Evolutionary conservation across 2,329 filamentous ascomycete genomes (phyloP), one percentile per base, ranked within the genome.

Genomic region (Bipolaris cookei): DNA sequence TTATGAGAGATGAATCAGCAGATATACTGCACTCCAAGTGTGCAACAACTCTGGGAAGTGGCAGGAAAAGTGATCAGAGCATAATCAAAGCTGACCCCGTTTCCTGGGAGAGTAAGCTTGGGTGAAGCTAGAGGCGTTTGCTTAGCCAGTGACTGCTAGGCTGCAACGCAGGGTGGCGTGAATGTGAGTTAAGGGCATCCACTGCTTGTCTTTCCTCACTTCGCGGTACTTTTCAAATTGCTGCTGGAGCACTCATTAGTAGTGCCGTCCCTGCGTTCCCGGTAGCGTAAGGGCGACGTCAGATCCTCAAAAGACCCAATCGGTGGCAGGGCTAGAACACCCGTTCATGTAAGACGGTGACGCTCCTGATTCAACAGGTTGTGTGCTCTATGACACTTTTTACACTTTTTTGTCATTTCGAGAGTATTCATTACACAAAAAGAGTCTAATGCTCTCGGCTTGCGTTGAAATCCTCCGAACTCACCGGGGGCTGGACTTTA

Each of bases 91-190:
- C 18, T 39, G 50, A 16, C 14, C 37, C 54, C 61, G 65, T 50
- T 65, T 65, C 65, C 65, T 68, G 55, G 53, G 56, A 55, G 52
- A 45, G 56, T 48, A 58, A 51, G 42, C 39, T 34, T 18, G 38
- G 7, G 61, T 56, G 56, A 41, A 56, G 59, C 53, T 47, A 34
- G n/a, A 35, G 30, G 46, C 48, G 46, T 51, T 53, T 44, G 46
- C 52, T 47, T 54, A 32, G 42, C 50, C 20, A 53, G 53, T 34
- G 43, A 32, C 46, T 32, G 52, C 37, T 47, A 30, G 23, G 52
- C 37, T 35, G 6, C 16, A 23, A 30, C 16, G 32, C 51, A 45
- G 16, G 25, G 28, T 16, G 21, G 39, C 51, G 30, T 48, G 13
- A 4, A 23, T 25, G 30, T 16, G 49, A 30, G 14, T 47, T 16